Evolutionary conservation across 257 asterid species (phyloP).

Genomic region (Ligustrum vulgare): DNA sequence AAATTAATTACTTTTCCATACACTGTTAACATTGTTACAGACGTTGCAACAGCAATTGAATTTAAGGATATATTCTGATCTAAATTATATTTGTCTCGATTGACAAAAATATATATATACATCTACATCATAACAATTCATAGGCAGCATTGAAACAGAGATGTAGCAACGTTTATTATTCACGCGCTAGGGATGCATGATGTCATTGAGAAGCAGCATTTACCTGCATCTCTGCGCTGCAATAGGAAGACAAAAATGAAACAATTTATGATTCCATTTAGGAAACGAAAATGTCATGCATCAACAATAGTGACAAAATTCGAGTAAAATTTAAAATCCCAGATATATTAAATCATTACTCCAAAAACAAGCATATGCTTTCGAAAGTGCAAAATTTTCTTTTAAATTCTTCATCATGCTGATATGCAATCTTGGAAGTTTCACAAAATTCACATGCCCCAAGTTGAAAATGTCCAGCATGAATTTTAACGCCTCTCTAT

Average conservation of each 20-base stretch:
- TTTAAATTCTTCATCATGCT: neutral
- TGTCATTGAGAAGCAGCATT: constrained; percentile 13
- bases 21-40: neutral
- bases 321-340: too few relatives aligned
- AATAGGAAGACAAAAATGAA: neutral
- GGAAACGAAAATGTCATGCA: neutral
- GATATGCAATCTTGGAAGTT: neutral
- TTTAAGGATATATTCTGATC: neutral
- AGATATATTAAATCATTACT: neutral
- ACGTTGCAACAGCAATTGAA: neutral
- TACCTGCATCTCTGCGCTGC: constrained; percentile 46
- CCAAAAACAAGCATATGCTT: neutral
- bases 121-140: too few relatives aligned
- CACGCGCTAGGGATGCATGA: neutral
- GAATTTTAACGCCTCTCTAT: too few relatives aligned
- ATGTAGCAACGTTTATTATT: neutral
- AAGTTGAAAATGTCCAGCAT: too few relatives aligned
- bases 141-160: neutral
- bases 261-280: neutral
- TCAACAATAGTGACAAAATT: neutral
- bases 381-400: neutral
- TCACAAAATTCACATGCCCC: too few relatives aligned
- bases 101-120: neutral
- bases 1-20: neutral
- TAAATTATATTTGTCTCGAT: neutral